Base-by-base conservation (phyloP, 2,329 filamentous ascomycete species). In the Myriosclerotinia duriaeana region DNA sequence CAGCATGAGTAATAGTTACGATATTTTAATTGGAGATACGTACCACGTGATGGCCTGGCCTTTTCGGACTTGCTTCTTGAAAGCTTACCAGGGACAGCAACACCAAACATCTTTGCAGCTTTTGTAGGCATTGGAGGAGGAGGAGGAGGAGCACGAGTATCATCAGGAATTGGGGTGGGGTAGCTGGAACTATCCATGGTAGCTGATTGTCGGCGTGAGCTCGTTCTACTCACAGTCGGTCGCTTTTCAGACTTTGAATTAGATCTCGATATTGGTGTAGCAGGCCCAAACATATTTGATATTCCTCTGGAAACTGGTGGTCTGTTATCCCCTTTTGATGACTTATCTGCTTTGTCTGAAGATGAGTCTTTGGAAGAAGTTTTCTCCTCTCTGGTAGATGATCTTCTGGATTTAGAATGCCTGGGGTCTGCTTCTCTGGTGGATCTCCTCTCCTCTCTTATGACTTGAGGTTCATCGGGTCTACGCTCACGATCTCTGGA, bases 41-140 rank as follows among this genome's bases (percentile, higher is more conserved):
- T 74, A 78, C 77, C 74, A 69, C 77, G 79, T 68, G 76, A 75
- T 70, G 81, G 84, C 83, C 76, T 84, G 80, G 72, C 80, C 77
- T 73, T 73, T 66, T 77, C 76, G 42, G 84, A 81, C 70, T 80
- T 80, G 68, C 79, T 80, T 60, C 80, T 80, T 15, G 80, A 80
- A 53, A 80, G 80, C 71, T 81, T 82, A 38, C 80, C 76, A 66
- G 77, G 78, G 68, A 77, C 80, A 34, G 22, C 46, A 68, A 85
- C 78, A 71, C 80, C 93, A 86, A 95, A 86, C 63, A 94, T 78
- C 77, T 88, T 93, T 42, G 91, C 91, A 38, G 91, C 92, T 78
- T 96, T 96, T 55, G 87, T 84, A 9, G 88, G 84, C 74, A 92
- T 84, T 62, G 86, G 84, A 3, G 83, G 83, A 53, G 70, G 69